phyloP scores from a whole-genome alignment of 2,329 filamentous ascomycete species.

The Chrysoporthe puriensis region DNA sequence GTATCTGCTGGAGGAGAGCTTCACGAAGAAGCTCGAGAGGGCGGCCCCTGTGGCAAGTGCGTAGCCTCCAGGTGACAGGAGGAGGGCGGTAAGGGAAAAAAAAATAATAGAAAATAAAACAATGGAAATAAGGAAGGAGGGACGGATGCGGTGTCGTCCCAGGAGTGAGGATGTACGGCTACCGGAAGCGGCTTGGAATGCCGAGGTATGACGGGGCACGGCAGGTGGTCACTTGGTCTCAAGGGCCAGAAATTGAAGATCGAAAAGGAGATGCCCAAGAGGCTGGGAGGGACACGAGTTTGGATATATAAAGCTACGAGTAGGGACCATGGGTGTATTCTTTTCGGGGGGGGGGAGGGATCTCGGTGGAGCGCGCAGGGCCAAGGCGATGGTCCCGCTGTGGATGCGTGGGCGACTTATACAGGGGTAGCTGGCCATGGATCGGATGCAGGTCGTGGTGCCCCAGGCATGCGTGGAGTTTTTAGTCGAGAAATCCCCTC shows the following conservation, averaged over 20 bases:
- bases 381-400: constrained; percentile 15
- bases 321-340: constrained; percentile 13
- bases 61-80: neutral
- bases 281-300: constrained; percentile 11
- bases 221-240: constrained; percentile 9
- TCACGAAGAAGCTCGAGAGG: constrained; percentile 11
- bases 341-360: constrained; percentile 13
- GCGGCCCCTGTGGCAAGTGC: neutral
- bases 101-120: neutral
- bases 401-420: constrained; percentile 26
- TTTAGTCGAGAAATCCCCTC: constrained; percentile 18
- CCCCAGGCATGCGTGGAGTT: constrained; percentile 7
- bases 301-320: constrained; percentile 27
- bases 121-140: neutral
- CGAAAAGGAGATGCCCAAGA: neutral
- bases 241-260: neutral
- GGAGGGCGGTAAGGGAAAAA: neutral
- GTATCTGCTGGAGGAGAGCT: constrained; percentile 26
- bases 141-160: neutral
- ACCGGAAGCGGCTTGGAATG: constrained; percentile 15
- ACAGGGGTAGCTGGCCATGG: constrained; percentile 26
- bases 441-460: constrained; percentile 23
- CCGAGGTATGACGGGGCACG: constrained; percentile 19
- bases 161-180: constrained; percentile 6
- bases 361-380: constrained; percentile 22